Evolutionary conservation across 139 green algal species (phyloP).

Genomic region (Microglena sp.): DNA sequence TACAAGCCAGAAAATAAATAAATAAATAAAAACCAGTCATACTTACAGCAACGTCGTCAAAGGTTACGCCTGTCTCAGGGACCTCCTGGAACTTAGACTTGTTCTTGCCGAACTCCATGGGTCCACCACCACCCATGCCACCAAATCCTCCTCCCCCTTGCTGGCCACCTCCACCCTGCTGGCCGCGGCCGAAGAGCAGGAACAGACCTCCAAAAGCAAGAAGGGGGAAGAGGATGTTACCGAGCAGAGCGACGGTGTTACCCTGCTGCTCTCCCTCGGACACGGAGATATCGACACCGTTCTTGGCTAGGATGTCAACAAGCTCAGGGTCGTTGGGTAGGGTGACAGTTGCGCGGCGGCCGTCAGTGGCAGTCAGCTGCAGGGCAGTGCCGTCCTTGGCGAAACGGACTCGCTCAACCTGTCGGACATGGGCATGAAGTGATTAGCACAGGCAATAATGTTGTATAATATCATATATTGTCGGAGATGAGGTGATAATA

Average conservation of each 20-base stretch:
- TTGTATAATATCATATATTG: neutral
- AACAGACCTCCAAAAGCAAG: constrained; percentile 97
- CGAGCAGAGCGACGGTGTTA: constrained; percentile 89
- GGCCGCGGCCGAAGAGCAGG: constrained; percentile 85
- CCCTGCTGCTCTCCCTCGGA: constrained; percentile 70
- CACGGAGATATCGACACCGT: constrained; percentile 77
- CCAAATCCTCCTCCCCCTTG: constrained; percentile 50
- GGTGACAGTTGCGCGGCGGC: constrained; percentile 54
- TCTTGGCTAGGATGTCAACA: constrained; percentile 71
- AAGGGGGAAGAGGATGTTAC: constrained; percentile 98
- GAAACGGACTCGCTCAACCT: constrained; percentile 98
- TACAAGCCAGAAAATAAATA: no score
- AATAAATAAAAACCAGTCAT: no score
- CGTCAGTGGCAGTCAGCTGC: constrained; percentile 73
- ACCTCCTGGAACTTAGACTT: constrained; percentile 99
- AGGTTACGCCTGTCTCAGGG: constrained; percentile 95
- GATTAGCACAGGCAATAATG: constrained; percentile 7
- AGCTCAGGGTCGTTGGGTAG: constrained; percentile 80
- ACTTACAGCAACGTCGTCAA: constrained; percentile 87
- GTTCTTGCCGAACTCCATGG: constrained; percentile 96
- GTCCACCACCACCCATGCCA: constrained; percentile 47
- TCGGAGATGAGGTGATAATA: neutral
- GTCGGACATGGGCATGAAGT: no score
- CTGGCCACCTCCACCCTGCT: constrained; percentile 24
- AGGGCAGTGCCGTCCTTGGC: constrained; percentile 86